Evolutionary conservation across 257 asterid genomes (phyloP).

Genomic region (Plectranthus barbatus): DNA sequence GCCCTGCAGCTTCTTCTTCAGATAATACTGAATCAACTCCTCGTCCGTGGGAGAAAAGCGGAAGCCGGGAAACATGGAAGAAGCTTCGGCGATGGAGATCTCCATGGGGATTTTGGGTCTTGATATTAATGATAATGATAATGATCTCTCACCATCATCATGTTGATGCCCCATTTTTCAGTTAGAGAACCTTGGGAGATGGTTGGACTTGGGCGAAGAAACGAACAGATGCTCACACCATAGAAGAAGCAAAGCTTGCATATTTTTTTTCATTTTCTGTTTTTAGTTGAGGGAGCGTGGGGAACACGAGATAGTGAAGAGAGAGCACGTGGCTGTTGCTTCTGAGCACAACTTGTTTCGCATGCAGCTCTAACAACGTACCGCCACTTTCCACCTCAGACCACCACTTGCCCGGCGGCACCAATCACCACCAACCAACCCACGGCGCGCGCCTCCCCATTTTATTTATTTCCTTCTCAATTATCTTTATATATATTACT

Average conservation of each 20-base stretch:
- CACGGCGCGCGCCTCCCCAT: too few species aligned
- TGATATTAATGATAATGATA: too few species aligned
- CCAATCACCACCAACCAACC: too few species aligned
- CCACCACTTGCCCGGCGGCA: too few species aligned
- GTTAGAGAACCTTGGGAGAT: neutral
- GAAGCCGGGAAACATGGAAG: conserved; percentile 73
- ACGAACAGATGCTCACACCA: conserved; percentile 11
- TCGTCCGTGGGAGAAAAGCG: conserved; percentile 83
- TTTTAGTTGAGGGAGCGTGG: conserved; percentile 9
- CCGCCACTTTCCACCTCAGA: too few species aligned
- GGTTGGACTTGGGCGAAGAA: conserved; percentile 7
- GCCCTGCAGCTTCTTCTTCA: conserved; percentile 58
- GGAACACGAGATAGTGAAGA: conserved; percentile 11
- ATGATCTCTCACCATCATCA: neutral
- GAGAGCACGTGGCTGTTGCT: conserved; percentile 12
- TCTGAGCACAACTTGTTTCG: conserved; percentile 11
- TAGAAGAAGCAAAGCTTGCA: neutral
- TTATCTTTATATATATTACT: too few species aligned
- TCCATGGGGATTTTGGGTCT: too few species aligned
- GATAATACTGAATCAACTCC: conserved; percentile 63
- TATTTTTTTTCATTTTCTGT: too few species aligned
- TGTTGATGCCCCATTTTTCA: too few species aligned
- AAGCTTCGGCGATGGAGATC: conserved; percentile 55
- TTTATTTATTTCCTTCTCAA: too few species aligned
- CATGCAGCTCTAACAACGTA: too few species aligned